Evolutionary conservation across 371 early-diverging fungal species (phyloP).

Genomic region (Furculomyces boomerangus): DNA sequence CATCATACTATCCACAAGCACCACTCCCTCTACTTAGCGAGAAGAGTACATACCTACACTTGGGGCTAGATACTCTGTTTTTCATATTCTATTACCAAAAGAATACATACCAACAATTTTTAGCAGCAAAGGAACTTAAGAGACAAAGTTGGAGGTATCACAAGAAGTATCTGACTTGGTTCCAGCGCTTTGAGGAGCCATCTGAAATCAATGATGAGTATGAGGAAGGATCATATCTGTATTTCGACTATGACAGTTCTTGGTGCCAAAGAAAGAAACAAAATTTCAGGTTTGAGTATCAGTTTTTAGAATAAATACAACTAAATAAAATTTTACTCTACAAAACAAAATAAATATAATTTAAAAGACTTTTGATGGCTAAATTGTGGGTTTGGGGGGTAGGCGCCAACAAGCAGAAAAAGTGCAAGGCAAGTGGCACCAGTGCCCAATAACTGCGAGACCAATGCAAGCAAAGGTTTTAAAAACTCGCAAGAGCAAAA

Average conservation of each 20-base stretch:
- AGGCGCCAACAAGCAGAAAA: slow-evolving; percentile 4
- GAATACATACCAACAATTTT: slow-evolving; percentile 91
- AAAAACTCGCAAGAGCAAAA: not conserved
- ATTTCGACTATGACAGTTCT: slow-evolving; percentile 96
- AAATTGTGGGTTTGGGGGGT: too few relatives aligned
- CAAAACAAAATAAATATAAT: too few relatives aligned
- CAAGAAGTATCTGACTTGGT: slow-evolving; percentile 97
- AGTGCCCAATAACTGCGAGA: not conserved
- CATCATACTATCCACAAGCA: slow-evolving; percentile 77
- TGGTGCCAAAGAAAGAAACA: slow-evolving; percentile 97
- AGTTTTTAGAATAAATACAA: slow-evolving; percentile 50
- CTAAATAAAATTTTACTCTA: too few relatives aligned
- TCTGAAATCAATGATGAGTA: slow-evolving; percentile 91
- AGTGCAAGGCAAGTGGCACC: slow-evolving; percentile 6
- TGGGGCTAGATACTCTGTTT: slow-evolving; percentile 94
- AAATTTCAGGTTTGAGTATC: slow-evolving; percentile 88
- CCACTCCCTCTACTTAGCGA: slow-evolving; percentile 62
- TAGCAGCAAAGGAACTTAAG: slow-evolving; percentile 93
- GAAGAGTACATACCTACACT: slow-evolving; percentile 68
- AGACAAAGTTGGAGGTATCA: slow-evolving; percentile 98
- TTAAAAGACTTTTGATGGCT: too few relatives aligned
- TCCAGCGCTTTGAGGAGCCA: slow-evolving; percentile 97
- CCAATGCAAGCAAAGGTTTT: slow-evolving; percentile 5
- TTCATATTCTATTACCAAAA: slow-evolving; percentile 97
- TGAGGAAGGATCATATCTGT: slow-evolving; percentile 96